Percentiles rank a stretch among this genome's conserved stretches.
Conservation (phyloP, 805 yeast species). For the Yarrowia deformans region DNA sequence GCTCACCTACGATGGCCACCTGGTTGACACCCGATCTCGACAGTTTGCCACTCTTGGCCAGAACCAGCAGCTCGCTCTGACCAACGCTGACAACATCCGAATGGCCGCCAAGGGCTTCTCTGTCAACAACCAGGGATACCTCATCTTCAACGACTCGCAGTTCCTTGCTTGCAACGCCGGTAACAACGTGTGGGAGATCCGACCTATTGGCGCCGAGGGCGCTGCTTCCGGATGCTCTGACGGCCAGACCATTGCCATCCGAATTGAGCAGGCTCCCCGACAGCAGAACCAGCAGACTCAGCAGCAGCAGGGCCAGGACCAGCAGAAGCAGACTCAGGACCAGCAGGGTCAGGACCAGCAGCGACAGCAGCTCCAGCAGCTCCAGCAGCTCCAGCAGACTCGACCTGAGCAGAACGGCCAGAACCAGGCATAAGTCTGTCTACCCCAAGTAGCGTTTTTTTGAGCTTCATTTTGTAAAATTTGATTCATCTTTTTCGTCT, state of each 20-base stretch:
- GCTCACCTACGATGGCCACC: conserved; percentile 17
- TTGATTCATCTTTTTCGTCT: conserved; percentile 1
- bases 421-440: not conserved
- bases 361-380: conserved; percentile 10
- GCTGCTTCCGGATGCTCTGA: conserved; percentile 41
- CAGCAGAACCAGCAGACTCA: conserved; percentile 22
- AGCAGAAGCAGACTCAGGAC: conserved; percentile 13
- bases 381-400: conserved; percentile 26
- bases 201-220: conserved; percentile 41
- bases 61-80: conserved; percentile 24
- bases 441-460: conserved; percentile 1
- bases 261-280: conserved; percentile 37
- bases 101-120: conserved; percentile 82
- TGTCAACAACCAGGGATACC: conserved; percentile 37
- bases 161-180: conserved; percentile 39
- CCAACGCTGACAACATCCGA: conserved; percentile 93
- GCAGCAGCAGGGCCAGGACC: conserved; percentile 16
- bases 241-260: conserved; percentile 38
- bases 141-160: conserved; percentile 26
- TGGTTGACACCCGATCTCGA: conserved; percentile 17
- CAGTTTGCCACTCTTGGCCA: conserved; percentile 27
- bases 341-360: too few species aligned
- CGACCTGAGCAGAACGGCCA: conserved; percentile 29
- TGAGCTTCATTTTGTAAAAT: conserved; percentile 17
- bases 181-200: conserved; percentile 43